These are phyloP conservation scores for Penicillium arizonense DNA, from an alignment of 495 filamentous ascomycete genomes.

Conservation along the genomic window DNA sequence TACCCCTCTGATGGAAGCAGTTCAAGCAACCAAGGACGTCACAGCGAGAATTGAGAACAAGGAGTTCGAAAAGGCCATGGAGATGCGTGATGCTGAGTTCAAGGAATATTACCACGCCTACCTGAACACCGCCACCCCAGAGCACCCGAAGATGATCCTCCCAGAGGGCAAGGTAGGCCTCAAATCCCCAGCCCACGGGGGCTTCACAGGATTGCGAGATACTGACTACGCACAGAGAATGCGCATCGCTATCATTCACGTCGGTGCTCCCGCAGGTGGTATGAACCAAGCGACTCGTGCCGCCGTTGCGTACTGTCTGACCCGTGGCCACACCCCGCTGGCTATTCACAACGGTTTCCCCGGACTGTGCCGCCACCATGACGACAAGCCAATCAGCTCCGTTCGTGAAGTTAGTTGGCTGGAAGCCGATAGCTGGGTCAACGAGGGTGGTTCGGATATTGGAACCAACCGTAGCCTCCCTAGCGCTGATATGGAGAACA, in stretches of 20 bases:
- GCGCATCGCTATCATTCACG: conserved; percentile 93
- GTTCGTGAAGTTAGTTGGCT: conserved; percentile 86
- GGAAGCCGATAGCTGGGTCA: conserved; percentile 94
- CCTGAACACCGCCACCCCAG: conserved; percentile 77
- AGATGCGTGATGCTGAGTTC: conserved; percentile 87
- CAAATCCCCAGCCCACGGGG: not conserved
- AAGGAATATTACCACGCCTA: conserved; percentile 88
- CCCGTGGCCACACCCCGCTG: conserved; percentile 87
- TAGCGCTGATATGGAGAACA: conserved; percentile 72
- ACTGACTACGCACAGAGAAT: conserved; percentile 60
- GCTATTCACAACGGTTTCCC: conserved; percentile 98
- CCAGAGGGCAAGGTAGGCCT: conserved; percentile 68
- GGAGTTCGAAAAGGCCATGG: conserved; percentile 84
- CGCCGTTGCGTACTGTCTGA: conserved; percentile 91
- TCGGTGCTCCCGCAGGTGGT: conserved; percentile 96
- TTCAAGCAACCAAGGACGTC: conserved; percentile 78
- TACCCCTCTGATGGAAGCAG: conserved; percentile 84
- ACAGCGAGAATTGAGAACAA: conserved; percentile 74
- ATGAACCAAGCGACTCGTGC: conserved; percentile 98
- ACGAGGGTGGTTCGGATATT: conserved; percentile 95
- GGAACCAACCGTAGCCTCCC: conserved; percentile 95
- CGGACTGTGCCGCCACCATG: conserved; percentile 87
- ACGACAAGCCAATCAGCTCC: conserved; percentile 73
- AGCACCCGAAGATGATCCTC: conserved; percentile 60
- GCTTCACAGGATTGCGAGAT: not conserved